phyloP scores from a whole-genome alignment of 108 stramenopile genomes.

The Pseudonitzschia delicatissima region DNA sequence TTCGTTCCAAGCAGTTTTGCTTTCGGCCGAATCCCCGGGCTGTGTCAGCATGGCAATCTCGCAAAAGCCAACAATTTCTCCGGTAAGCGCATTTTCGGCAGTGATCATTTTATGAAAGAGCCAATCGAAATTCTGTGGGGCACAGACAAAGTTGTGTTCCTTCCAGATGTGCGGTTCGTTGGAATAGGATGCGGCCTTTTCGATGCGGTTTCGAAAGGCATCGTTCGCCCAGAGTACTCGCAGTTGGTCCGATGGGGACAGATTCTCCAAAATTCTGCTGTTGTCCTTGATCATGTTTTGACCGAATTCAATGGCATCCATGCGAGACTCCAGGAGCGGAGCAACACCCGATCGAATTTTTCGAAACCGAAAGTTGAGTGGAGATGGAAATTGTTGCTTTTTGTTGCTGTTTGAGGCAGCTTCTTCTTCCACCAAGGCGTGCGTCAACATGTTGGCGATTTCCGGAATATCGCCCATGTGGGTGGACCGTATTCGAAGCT shows the following conservation, averaged over 20 bases:
- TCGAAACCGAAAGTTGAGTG: slow-evolving; percentile 19
- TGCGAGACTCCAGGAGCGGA: slow-evolving; percentile 32
- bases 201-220: slow-evolving; percentile 49
- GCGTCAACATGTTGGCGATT: slow-evolving; percentile 22
- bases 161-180: slow-evolving; percentile 62
- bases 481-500: slow-evolving; percentile 36
- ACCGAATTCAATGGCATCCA: slow-evolving; percentile 46
- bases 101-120: slow-evolving; percentile 73
- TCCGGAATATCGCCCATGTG: slow-evolving; percentile 17
- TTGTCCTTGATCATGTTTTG: slow-evolving; percentile 2
- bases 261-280: not conserved
- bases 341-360: slow-evolving; percentile 17
- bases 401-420: not conserved
- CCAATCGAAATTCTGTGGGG: slow-evolving; percentile 36
- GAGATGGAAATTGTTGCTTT: not conserved
- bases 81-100: slow-evolving; percentile 40
- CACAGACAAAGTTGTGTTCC: slow-evolving; percentile 58
- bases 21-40: slow-evolving; percentile 7
- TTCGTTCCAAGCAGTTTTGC: not conserved
- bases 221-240: slow-evolving; percentile 51
- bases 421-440: slow-evolving; percentile 9
- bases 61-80: slow-evolving; percentile 66
- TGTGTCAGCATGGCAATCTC: slow-evolving; percentile 62
- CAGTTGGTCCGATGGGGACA: slow-evolving; percentile 19
- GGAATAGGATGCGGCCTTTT: slow-evolving; percentile 39